A percentile compares a stretch with the other conserved stretches of the same genome.
These are phyloP conservation scores for Cercophora scortea DNA, from an alignment of 495 filamentous ascomycete genomes.

Conservation along the genomic window DNA sequence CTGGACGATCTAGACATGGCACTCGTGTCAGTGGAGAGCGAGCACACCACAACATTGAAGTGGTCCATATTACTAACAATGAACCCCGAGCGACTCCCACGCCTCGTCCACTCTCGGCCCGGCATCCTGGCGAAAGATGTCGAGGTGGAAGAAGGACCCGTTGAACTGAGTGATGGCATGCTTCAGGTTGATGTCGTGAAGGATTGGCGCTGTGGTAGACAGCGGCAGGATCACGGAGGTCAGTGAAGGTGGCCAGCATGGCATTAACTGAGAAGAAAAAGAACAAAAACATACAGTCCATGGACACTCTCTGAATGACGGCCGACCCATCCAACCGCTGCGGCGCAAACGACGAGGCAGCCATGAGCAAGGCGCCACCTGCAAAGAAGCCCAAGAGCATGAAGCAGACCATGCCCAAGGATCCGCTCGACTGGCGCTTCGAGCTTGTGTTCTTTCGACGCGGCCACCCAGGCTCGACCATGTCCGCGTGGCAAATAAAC, in stretches of 20 bases:
- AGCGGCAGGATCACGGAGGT: background rate
- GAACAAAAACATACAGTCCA: background rate
- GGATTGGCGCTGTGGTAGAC: background rate
- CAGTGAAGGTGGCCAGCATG: background rate
- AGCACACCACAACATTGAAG: too few relatives aligned
- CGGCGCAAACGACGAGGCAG: background rate
- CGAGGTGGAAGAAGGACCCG: constrained; percentile 44
- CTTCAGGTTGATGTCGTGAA: background rate
- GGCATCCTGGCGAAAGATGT: constrained; percentile 41
- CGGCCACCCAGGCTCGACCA: too few relatives aligned
- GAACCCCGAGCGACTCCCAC: constrained; percentile 44
- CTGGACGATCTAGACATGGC: constrained; percentile 30
- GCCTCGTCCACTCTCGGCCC: constrained; percentile 48
- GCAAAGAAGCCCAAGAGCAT: background rate
- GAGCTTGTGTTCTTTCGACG: too few relatives aligned
- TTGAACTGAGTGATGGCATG: constrained; percentile 27
- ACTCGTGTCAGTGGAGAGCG: too few relatives aligned
- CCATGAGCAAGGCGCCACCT: background rate
- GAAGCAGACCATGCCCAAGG: too few relatives aligned
- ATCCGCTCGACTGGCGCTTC: too few relatives aligned
- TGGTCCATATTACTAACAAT: constrained; percentile 29
- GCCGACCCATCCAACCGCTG: background rate
- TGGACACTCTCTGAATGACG: background rate
- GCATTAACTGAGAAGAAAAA: too few relatives aligned
- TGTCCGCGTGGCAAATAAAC: too few relatives aligned